A percentile compares a stretch with the other conserved stretches of the same genome.
phyloP scores from a whole-genome alignment of 2,329 filamentous ascomycete genomes.

The Pseudophaeomoniella oleicola region DNA sequence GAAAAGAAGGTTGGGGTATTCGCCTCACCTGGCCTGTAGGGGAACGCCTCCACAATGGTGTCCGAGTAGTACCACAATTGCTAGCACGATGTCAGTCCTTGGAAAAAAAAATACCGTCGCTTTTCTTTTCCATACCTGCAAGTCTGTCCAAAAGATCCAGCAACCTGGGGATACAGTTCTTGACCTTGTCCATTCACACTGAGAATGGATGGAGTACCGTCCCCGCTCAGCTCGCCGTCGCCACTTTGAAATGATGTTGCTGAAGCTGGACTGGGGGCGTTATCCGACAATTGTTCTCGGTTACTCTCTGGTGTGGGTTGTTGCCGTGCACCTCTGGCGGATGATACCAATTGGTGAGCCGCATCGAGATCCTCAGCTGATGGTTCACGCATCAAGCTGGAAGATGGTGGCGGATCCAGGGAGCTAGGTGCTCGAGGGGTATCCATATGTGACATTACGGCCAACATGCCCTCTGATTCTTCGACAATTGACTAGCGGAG shows the following conservation, averaged over 20 bases:
- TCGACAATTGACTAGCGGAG: neutral
- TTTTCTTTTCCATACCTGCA: slow-evolving; percentile 11
- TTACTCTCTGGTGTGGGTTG: slow-evolving; percentile 6
- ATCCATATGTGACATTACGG: slow-evolving; percentile 11
- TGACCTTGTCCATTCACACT: neutral
- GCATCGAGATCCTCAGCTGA: slow-evolving; percentile 32
- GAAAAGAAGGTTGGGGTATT: no score
- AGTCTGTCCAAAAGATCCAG: slow-evolving; percentile 8
- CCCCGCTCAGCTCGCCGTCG: neutral
- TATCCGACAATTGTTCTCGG: neutral
- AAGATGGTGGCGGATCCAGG: slow-evolving; percentile 4
- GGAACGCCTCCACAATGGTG: slow-evolving; percentile 86
- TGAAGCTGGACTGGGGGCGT: neutral
- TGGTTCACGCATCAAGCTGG: slow-evolving; percentile 21
- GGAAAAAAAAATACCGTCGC: neutral
- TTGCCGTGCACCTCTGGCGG: slow-evolving; percentile 27
- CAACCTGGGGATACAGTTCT: neutral
- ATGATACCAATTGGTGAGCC: slow-evolving; percentile 32
- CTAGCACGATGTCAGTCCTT: slow-evolving; percentile 31
- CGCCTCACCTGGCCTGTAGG: slow-evolving; percentile 50
- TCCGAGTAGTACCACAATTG: slow-evolving; percentile 89
- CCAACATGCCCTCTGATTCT: slow-evolving; percentile 11
- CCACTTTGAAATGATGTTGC: neutral
- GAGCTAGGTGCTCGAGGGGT: slow-evolving; percentile 8
- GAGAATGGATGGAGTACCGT: neutral